Percentiles rank a stretch among this genome's conserved stretches.
Evolutionary conservation across 192 early-diverging fungal genomes (phyloP).

Genomic region (Backusella tarrabulga): DNA sequence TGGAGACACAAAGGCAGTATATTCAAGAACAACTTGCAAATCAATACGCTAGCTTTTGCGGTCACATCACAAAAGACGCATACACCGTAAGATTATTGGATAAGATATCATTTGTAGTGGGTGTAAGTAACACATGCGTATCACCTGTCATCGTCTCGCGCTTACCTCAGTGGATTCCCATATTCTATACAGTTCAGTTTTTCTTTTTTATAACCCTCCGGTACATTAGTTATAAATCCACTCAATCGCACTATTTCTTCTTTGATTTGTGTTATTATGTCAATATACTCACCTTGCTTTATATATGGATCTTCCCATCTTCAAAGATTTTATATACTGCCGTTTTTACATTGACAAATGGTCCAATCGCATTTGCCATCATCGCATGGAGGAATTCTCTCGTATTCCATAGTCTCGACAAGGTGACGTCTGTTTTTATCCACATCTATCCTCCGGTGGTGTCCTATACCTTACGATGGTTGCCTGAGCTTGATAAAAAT

Average conservation of each 20-base stretch:
- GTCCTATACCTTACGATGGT: constrained; percentile 57
- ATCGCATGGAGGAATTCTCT: constrained; percentile 55
- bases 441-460: constrained; percentile 62
- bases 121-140: constrained; percentile 61
- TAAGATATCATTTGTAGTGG: constrained; percentile 63
- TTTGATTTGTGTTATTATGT: constrained; percentile 62
- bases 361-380: constrained; percentile 64
- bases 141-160: constrained; percentile 47
- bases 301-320: constrained; percentile 49
- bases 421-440: constrained; percentile 61
- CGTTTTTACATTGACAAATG: constrained; percentile 47
- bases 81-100: constrained; percentile 48
- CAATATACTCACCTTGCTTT: constrained; percentile 53
- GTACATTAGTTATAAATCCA: constrained; percentile 49
- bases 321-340: constrained; percentile 38
- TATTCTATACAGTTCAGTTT: constrained; percentile 51
- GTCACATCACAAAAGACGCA: constrained; percentile 26
- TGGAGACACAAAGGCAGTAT: constrained; percentile 17
- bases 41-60: constrained; percentile 21
- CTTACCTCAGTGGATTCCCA: constrained; percentile 53
- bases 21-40: constrained; percentile 17
- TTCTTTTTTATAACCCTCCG: constrained; percentile 44
- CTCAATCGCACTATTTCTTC: constrained; percentile 56
- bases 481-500: constrained; percentile 30
- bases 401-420: constrained; percentile 63